Conservation (phyloP, 495 filamentous ascomycete species). For the Symbiotaphrina buchneri region DNA sequence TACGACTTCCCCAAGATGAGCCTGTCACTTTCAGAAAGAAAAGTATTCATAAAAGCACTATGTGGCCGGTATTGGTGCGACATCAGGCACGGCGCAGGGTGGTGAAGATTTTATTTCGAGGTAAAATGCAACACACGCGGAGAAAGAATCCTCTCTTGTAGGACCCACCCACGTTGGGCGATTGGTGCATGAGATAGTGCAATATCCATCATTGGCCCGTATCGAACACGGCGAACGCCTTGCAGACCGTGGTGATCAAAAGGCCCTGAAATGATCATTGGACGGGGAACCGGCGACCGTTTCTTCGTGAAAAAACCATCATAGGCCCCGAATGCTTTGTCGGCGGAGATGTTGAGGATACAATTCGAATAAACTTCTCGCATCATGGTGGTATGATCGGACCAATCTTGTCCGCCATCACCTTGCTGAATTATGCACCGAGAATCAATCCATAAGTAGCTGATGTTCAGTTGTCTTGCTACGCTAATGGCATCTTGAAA, state of each 20-base stretch:
- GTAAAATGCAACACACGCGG: neutral
- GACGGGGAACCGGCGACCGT: neutral
- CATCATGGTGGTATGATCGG: neutral
- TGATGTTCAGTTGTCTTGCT: neutral
- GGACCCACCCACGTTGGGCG: neutral
- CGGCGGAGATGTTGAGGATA: neutral
- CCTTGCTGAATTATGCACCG: conserved; percentile 2
- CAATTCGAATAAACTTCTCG: neutral
- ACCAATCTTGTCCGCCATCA: conserved; percentile 3
- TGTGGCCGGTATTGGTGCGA: too few relatives aligned
- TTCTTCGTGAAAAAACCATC: neutral
- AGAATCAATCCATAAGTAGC: conserved; percentile 4
- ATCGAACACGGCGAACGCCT: too few relatives aligned
- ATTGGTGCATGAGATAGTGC: neutral
- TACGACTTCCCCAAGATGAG: too few relatives aligned
- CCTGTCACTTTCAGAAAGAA: too few relatives aligned
- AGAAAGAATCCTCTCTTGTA: neutral
- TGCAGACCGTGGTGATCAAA: too few relatives aligned
- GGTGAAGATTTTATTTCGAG: too few relatives aligned
- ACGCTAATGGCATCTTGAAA: conserved; percentile 2
- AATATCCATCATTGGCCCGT: neutral
- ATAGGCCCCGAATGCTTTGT: neutral
- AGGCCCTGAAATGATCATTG: too few relatives aligned
- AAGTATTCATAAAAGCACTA: too few relatives aligned
- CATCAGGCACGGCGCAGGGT: too few relatives aligned